These are phyloP conservation scores for Tolypocladium amazonense DNA, from an alignment of 2,329 filamentous ascomycete species.

Conservation along the genomic window DNA sequence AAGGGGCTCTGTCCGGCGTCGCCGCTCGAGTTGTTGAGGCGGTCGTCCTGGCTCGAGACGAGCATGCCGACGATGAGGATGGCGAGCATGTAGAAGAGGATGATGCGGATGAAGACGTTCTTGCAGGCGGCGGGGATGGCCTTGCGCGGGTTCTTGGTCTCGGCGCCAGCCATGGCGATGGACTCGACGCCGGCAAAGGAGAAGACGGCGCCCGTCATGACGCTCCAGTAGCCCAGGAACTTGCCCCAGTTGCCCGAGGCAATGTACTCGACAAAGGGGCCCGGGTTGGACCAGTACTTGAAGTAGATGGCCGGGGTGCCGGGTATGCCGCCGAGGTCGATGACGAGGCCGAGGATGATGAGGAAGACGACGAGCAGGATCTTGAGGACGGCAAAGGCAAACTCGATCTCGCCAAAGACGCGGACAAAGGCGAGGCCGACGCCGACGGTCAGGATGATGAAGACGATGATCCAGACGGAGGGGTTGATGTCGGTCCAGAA, in stretches of 20 bases:
- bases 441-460: slow-evolving; percentile 41
- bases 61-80: slow-evolving; percentile 63
- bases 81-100: slow-evolving; percentile 52
- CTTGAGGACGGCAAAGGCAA: slow-evolving; percentile 41
- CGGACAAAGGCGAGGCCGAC: slow-evolving; percentile 49
- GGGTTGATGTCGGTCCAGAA: slow-evolving; percentile 52
- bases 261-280: slow-evolving; percentile 58
- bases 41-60: slow-evolving; percentile 47
- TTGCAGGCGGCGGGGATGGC: slow-evolving; percentile 45
- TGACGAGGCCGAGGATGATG: slow-evolving; percentile 50
- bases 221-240: slow-evolving; percentile 57
- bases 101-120: slow-evolving; percentile 46
- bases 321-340: slow-evolving; percentile 51
- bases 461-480: slow-evolving; percentile 39
- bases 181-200: slow-evolving; percentile 57
- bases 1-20: slow-evolving; percentile 47
- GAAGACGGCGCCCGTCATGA: slow-evolving; percentile 53
- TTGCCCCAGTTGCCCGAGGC: slow-evolving; percentile 44
- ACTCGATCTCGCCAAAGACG: slow-evolving; percentile 50
- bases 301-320: slow-evolving; percentile 52
- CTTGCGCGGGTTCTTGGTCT: slow-evolving; percentile 43
- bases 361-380: slow-evolving; percentile 52
- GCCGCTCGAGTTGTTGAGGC: slow-evolving; percentile 34
- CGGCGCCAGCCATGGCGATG: slow-evolving; percentile 51
- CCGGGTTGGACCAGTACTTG: slow-evolving; percentile 58